Conservation (phyloP, 1,284 basidiomycete species). For the Pterulicium gracile region DNA sequence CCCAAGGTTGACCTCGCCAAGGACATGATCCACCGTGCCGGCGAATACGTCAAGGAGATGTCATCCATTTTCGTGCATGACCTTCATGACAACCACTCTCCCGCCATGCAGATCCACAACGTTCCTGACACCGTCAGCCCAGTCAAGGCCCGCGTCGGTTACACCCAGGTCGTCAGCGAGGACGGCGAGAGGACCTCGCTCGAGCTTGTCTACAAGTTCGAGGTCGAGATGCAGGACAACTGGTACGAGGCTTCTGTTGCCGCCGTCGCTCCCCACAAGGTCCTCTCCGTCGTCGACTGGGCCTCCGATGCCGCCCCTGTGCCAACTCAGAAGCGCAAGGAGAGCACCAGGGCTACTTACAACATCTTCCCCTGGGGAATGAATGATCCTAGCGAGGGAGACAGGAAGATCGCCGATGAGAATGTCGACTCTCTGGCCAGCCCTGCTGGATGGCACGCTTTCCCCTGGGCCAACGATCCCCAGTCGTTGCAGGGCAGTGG, state of each 20-base stretch:
- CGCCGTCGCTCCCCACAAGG: slow-evolving; percentile 49
- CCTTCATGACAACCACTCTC: slow-evolving; percentile 30
- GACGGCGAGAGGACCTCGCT: slow-evolving; percentile 20
- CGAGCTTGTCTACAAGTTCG: slow-evolving; percentile 35
- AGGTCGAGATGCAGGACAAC: slow-evolving; percentile 81
- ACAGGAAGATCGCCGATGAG: slow-evolving; percentile 46
- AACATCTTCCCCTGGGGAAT: slow-evolving; percentile 65
- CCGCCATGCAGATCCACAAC: slow-evolving; percentile 34
- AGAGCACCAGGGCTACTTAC: slow-evolving; percentile 39
- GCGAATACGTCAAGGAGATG: slow-evolving; percentile 41
- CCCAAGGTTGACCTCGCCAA: slow-evolving; percentile 38
- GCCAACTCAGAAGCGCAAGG: slow-evolving; percentile 28
- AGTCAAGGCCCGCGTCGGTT: slow-evolving; percentile 62
- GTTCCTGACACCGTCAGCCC: slow-evolving; percentile 66
- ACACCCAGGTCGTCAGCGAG: slow-evolving; percentile 58
- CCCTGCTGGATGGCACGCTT: slow-evolving; percentile 81
- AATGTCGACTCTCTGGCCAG: slow-evolving; percentile 66
- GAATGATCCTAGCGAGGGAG: slow-evolving; percentile 62
- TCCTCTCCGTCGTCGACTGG: slow-evolving; percentile 77
- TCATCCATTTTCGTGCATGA: slow-evolving; percentile 33
- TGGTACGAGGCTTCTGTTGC: slow-evolving; percentile 76
- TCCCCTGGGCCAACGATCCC: slow-evolving; percentile 54
- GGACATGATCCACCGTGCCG: slow-evolving; percentile 42
- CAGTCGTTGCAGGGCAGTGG: too few relatives aligned
- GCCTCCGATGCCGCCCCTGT: slow-evolving; percentile 59